Conservation (phyloP, 2,329 filamentous ascomycete species). For the Phoma sp. region DNA sequence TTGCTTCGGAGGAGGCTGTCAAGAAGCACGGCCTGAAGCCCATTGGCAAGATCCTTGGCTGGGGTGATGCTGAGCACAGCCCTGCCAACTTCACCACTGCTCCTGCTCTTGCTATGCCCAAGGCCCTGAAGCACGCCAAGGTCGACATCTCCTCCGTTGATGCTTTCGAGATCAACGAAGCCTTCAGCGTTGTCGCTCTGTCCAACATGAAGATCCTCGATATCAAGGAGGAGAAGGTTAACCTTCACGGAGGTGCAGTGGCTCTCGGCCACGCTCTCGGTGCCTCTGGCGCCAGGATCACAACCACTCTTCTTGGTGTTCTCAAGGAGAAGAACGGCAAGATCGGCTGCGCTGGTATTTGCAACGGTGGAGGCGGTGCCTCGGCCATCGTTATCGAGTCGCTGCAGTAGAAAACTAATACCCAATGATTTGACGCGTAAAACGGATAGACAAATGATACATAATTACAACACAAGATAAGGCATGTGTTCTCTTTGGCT, state of each 20-base stretch:
- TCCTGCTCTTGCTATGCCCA: conserved; percentile 91
- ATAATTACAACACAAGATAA: conserved; percentile 7
- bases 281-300: conserved; percentile 90
- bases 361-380: conserved; percentile 96
- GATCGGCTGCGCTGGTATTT: conserved; percentile 93
- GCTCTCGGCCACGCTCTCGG: conserved; percentile 95
- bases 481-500: not conserved
- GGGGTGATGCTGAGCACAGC: conserved; percentile 91
- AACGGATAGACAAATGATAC: conserved; percentile 15
- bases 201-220: conserved; percentile 93
- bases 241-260: conserved; percentile 92
- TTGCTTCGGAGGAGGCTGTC: conserved; percentile 92
- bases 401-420: conserved; percentile 38
- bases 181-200: conserved; percentile 94
- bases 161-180: conserved; percentile 99
- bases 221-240: conserved; percentile 83
- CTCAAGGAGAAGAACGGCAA: conserved; percentile 90
- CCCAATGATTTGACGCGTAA: conserved; percentile 16
- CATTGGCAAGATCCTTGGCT: conserved; percentile 94
- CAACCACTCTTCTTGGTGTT: conserved; percentile 87
- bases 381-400: conserved; percentile 89
- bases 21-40: conserved; percentile 91
- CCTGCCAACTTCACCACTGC: conserved; percentile 96
- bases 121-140: conserved; percentile 94
- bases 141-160: conserved; percentile 79